A percentile compares a stretch with the other conserved stretches of the same genome.
Evolutionary conservation across 208 protist genomes (phyloP).

Genomic region (Trypanosoma theileri): DNA sequence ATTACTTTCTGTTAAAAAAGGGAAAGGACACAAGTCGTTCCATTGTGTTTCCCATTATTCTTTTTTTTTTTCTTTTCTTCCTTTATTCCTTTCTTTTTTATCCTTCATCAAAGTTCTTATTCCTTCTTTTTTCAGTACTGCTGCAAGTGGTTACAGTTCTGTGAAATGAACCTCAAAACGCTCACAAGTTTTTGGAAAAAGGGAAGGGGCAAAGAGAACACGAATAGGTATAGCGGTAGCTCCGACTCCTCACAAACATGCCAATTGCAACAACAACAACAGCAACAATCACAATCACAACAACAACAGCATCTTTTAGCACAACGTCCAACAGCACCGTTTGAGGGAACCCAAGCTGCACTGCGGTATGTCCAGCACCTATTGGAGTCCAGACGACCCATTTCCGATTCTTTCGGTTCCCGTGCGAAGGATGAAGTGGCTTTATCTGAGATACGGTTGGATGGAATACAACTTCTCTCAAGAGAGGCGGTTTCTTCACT

Average conservation of each 20-base stretch:
- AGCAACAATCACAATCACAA: neutral
- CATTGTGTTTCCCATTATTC: too few relatives aligned
- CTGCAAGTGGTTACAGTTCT: neutral
- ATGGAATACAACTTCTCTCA: neutral
- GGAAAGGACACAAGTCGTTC: too few relatives aligned
- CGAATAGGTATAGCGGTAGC: neutral
- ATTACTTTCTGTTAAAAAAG: too few relatives aligned
- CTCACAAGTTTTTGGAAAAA: slow-evolving; percentile 29
- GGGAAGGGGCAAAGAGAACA: neutral
- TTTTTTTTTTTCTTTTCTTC: neutral
- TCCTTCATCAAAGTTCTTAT: neutral
- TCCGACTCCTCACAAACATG: neutral
- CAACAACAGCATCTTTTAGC: neutral
- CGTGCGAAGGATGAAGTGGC: too few relatives aligned
- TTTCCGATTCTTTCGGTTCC: too few relatives aligned
- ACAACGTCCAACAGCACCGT: neutral
- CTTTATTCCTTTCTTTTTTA: neutral
- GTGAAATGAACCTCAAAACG: slow-evolving; percentile 22
- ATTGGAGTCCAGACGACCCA: slow-evolving; percentile 30
- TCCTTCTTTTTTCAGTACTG: slow-evolving; percentile 5
- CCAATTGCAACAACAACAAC: neutral
- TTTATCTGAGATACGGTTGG: too few relatives aligned
- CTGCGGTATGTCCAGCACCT: slow-evolving; percentile 53
- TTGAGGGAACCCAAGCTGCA: slow-evolving; percentile 48
- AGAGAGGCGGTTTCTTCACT: slow-evolving; percentile 17